Conservation (phyloP, 371 early-diverging fungal species). For the Dichotomocladium elegans region DNA sequence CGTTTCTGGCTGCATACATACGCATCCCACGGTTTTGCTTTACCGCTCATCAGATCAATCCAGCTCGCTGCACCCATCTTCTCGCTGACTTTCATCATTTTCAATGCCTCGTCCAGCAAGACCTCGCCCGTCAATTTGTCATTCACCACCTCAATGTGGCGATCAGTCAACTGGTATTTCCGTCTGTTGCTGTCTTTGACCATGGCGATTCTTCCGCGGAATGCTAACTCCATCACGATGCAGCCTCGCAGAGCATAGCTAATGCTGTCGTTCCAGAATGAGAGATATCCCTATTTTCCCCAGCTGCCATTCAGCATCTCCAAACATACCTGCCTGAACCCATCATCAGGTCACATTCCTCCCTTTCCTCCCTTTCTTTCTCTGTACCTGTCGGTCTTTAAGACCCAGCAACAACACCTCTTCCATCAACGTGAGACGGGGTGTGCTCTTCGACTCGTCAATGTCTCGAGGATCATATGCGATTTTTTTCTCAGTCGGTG, state of each 20-base stretch:
- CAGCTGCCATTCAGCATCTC: too few relatives aligned
- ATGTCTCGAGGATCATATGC: conserved; percentile 50
- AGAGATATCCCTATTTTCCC: conserved; percentile 79
- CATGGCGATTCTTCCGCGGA: conserved; percentile 85
- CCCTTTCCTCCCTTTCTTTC: neutral
- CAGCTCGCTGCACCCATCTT: conserved; percentile 79
- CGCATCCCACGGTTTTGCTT: too few relatives aligned
- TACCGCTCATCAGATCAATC: conserved; percentile 97
- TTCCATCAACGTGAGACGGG: conserved; percentile 88
- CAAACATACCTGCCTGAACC: too few relatives aligned
- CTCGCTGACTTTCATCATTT: conserved; percentile 77
- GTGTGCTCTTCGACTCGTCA: conserved; percentile 61
- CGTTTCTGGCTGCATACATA: too few relatives aligned
- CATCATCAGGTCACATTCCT: too few relatives aligned
- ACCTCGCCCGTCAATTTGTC: conserved; percentile 88
- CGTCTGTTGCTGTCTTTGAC: conserved; percentile 82
- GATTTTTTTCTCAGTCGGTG: conserved; percentile 29
- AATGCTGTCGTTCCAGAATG: conserved; percentile 98
- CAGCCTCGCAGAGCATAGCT: conserved; percentile 93
- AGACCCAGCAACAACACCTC: conserved; percentile 90
- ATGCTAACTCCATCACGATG: conserved; percentile 92
- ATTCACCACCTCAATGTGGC: conserved; percentile 82
- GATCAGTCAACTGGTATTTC: conserved; percentile 73
- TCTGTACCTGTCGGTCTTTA: conserved; percentile 84
- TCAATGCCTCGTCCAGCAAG: conserved; percentile 90